Evolutionary conservation across 2,329 filamentous ascomycete genomes (phyloP).

Genomic region (Cladobotryum protrusum): DNA sequence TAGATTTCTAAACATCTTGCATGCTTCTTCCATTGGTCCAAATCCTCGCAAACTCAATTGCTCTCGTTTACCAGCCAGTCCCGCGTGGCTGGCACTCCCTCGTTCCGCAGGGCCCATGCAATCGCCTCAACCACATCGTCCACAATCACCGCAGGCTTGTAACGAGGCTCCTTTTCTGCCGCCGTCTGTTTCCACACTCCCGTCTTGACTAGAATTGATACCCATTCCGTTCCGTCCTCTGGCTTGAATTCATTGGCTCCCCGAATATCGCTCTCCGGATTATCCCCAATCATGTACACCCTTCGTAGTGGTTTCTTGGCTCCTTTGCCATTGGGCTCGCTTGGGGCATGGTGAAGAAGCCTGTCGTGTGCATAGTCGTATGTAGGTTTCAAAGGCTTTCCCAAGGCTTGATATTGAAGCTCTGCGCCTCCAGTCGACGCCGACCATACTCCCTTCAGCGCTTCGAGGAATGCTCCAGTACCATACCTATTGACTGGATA

Average conservation of each 20-base stretch:
- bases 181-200: conserved; percentile 59
- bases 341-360: conserved; percentile 46
- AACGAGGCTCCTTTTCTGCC: conserved; percentile 44
- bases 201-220: conserved; percentile 69
- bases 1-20: too few species aligned
- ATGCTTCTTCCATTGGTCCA: too few species aligned
- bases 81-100: conserved; percentile 35
- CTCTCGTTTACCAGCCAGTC: conserved; percentile 22
- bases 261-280: conserved; percentile 81
- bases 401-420: conserved; percentile 62
- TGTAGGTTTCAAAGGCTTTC: conserved; percentile 73
- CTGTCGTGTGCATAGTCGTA: conserved; percentile 76
- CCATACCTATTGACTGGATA: conserved; percentile 83
- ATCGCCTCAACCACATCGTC: conserved; percentile 74
- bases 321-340: conserved; percentile 12
- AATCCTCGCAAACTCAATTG: neutral
- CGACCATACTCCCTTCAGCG: conserved; percentile 73
- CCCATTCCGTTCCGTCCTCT: conserved; percentile 64
- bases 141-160: conserved; percentile 58
- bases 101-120: conserved; percentile 62
- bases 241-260: conserved; percentile 75
- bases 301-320: conserved; percentile 53
- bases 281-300: conserved; percentile 94
- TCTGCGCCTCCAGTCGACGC: conserved; percentile 59
- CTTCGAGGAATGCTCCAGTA: conserved; percentile 83